These are phyloP conservation scores for Sporothrix luriei DNA, from an alignment of 2,329 filamentous ascomycete species.

Conservation along the genomic window DNA sequence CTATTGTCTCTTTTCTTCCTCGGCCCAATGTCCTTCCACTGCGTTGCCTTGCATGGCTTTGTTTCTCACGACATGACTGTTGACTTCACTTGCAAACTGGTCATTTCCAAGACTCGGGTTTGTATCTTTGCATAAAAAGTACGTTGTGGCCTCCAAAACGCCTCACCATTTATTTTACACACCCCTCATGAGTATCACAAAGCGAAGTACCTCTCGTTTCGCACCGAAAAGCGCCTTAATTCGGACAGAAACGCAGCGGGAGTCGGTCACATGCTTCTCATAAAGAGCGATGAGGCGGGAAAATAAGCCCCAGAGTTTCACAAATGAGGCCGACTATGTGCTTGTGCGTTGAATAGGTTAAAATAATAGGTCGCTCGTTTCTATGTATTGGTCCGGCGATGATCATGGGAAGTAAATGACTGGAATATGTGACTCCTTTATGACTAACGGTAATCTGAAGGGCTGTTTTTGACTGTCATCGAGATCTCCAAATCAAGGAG, in stretches of 20 bases:
- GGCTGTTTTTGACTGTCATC: not conserved
- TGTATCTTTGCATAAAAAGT: not conserved
- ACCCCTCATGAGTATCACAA: conserved; percentile 4
- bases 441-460: not conserved
- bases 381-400: not conserved
- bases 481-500: not conserved
- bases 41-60: not conserved
- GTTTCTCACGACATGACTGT: not conserved
- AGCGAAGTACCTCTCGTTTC: not conserved
- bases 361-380: not conserved
- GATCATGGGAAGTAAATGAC: not conserved
- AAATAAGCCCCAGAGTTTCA: not conserved
- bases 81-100: not conserved
- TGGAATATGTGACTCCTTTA: not conserved
- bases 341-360: not conserved
- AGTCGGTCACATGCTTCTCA: not conserved
- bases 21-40: no score
- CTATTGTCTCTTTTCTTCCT: not conserved
- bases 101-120: not conserved
- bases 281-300: not conserved
- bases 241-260: not conserved
- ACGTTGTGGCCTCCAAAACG: not conserved
- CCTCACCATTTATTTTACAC: not conserved
- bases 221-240: no score
- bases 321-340: not conserved